Evolutionary conservation across 2,329 filamentous ascomycete genomes (phyloP), one percentile per base, ranked within the genome.

Genomic region (Sclerotinia subarctica): DNA sequence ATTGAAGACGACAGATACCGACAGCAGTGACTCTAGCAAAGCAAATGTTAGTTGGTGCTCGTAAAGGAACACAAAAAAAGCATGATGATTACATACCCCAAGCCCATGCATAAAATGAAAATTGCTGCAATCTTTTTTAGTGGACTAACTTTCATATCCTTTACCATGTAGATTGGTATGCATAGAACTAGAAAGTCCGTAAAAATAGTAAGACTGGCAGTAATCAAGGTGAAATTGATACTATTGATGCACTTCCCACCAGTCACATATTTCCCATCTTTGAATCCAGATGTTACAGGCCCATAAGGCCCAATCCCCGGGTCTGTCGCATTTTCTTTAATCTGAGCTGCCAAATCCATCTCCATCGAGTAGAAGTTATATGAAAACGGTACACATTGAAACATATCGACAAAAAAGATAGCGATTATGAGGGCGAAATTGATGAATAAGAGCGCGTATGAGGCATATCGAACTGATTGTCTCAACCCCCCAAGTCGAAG

Each of bases 401-500:
- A 79, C 1, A 81, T 54, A 10, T 77, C 77, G 0, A 75, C 76
- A 52, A 81, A 72, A 66, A 81, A 79, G 6, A 80, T 76, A 38
- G 77, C 75, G 0, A 79, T 72, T 29, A 78, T 76, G 42, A 79
- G 75, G 0, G 74, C 67, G 1, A 75, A 60, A 64, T 81, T 71
- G 46, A 71, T 29, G 26, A 24, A 52, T 32, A 71, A 56, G 19
- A 66, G 69, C 57, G 67, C 65, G 29, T 59, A 67, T 17, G 52
- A 54, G 26, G 68, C 69, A 13, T 47, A 49, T 53, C 69, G 66
- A 19, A 69, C 64, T 24, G 49, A 51, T 19, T 11, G 24, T 15
- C 70, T 73, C 15, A 79, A 74, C 47, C 78, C 73, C 69, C 79
- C 78, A 2, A 83, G 77, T 0, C 80, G 80, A 29, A 82, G 77